Evolutionary conservation across 2,329 filamentous ascomycete genomes (phyloP), one percentile per base, ranked within the genome.

Genomic region (Chaetoscypha palmicola): DNA sequence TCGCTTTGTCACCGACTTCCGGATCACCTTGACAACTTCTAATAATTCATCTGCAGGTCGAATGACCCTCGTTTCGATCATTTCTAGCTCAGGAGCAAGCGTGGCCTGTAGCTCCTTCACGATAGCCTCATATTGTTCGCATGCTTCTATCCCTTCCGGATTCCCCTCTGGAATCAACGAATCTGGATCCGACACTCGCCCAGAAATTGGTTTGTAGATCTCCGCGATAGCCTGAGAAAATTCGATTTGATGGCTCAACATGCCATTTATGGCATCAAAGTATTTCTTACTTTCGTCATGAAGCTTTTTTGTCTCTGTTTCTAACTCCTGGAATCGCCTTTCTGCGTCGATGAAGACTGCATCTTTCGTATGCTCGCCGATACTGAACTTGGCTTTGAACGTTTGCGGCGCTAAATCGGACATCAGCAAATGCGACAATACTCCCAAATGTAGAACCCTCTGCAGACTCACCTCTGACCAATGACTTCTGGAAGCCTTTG

Each of bases 261-360:
- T 98, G 73, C 85, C 86, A 69, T 97, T 96, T 70, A 98, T 96
- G 63, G 92, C 87, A 42, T 95, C 82, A 59, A 94, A 96, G 67
- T 98, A 98, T 70, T 94, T 96, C 66, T 90, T 86, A 45, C 88
- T 94, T 68, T 97, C 91, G 70, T 95, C 88, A 68, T 97, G 91
- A 22, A 96, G 81, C 66, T 86, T 91, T 74, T 96, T 97, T 26
- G 92, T 97, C 70, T 98, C 90, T 54, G 73, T 83, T 68, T 98
- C 92, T 52, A 98, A 77, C 69, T 98, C 92, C 53, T 88, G 75
- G 64, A 97, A 98, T 38, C 92, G 83, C 50, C 90, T 81, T 65
- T 98, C 92, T 52, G 92, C 87, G 66, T 98, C 92, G 51, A 86
- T 81, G 66, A 96, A 98, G 60, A 98, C 83, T 37, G 87, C 74